phyloP scores from a whole-genome alignment of 1,284 basidiomycete species.

The Xerocomus cyaneibrunnescens region DNA sequence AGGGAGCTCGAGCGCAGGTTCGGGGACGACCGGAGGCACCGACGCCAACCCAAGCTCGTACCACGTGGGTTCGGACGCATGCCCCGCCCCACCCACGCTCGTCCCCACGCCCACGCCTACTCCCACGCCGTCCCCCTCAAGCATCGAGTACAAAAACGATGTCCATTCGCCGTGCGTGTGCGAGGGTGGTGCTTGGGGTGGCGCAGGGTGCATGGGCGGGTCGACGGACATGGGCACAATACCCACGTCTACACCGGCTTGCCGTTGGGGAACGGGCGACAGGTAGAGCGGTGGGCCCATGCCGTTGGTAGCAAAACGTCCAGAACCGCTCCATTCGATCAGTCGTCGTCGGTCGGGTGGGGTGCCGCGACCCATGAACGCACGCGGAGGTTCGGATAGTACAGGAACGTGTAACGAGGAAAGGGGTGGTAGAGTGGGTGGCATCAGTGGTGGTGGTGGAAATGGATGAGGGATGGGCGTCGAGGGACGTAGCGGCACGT shows the following conservation, averaged over 20 bases:
- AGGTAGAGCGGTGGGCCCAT: constrained; percentile 30
- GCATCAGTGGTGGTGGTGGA: constrained; percentile 8
- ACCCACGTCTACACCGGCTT: constrained; percentile 9
- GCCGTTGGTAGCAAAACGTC: constrained; percentile 15
- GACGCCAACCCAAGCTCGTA: constrained; percentile 30
- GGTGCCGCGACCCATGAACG: constrained; percentile 37
- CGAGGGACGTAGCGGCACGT: constrained; percentile 3
- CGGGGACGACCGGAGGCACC: constrained; percentile 13
- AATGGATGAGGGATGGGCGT: constrained; percentile 4
- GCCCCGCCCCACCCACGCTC: constrained; percentile 3
- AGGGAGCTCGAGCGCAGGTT: constrained; percentile 15
- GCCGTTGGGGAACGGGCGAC: constrained; percentile 27
- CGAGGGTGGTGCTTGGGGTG: not conserved
- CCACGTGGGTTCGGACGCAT: constrained; percentile 23
- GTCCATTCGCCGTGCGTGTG: constrained; percentile 33
- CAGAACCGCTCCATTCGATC: constrained; percentile 29
- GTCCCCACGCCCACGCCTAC: constrained; percentile 9
- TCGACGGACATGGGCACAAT: constrained; percentile 29
- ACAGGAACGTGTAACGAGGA: constrained; percentile 35
- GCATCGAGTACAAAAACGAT: constrained; percentile 36
- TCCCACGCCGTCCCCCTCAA: constrained; percentile 29
- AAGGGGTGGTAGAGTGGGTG: constrained; percentile 23
- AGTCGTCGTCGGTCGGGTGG: constrained; percentile 31
- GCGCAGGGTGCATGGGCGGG: constrained; percentile 7
- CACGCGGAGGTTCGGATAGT: constrained; percentile 34